Conservation (phyloP, 2,329 filamentous ascomycete genomes). For the Phialemoniopsis sp. region DNA sequence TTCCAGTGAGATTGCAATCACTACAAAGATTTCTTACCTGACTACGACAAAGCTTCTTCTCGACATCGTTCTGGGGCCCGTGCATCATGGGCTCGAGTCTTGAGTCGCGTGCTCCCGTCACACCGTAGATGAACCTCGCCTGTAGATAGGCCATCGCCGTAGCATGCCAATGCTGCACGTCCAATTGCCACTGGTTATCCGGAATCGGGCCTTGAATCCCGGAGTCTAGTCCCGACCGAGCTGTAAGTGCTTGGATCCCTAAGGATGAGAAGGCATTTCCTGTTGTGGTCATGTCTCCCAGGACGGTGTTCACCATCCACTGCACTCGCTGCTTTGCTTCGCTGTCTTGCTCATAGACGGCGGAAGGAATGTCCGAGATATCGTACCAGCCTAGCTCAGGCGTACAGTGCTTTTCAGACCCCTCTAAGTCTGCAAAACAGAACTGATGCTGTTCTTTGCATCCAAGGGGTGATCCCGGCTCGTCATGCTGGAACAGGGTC, state of each 20-base stretch:
- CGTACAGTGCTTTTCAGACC: too few species aligned
- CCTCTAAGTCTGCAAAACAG: not conserved
- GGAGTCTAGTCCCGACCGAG: not conserved
- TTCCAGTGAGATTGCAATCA: too few species aligned
- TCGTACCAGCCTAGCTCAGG: too few species aligned
- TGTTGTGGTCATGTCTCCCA: not conserved
- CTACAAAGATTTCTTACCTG: slow-evolving; percentile 3
- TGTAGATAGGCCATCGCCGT: slow-evolving; percentile 4
- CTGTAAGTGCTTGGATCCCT: slow-evolving; percentile 1
- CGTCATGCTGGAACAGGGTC: slow-evolving; percentile 1
- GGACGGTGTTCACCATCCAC: too few species aligned
- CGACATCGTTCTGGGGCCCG: slow-evolving; percentile 1
- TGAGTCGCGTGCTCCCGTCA: slow-evolving; percentile 3
- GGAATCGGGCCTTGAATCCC: slow-evolving; percentile 3
- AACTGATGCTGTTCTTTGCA: slow-evolving; percentile 4
- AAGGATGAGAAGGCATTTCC: not conserved
- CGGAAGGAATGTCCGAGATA: too few species aligned
- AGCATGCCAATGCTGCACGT: slow-evolving; percentile 8
- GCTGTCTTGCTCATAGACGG: too few species aligned
- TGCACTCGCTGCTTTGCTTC: too few species aligned
- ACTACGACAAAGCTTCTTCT: slow-evolving; percentile 4
- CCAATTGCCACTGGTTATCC: slow-evolving; percentile 10
- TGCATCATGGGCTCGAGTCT: not conserved
- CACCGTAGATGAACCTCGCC: slow-evolving; percentile 2
- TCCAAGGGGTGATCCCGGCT: slow-evolving; percentile 7